These are phyloP conservation scores for Globomyces pollinis-pini DNA, from an alignment of 192 early-diverging fungal genomes.

Conservation along the genomic window DNA sequence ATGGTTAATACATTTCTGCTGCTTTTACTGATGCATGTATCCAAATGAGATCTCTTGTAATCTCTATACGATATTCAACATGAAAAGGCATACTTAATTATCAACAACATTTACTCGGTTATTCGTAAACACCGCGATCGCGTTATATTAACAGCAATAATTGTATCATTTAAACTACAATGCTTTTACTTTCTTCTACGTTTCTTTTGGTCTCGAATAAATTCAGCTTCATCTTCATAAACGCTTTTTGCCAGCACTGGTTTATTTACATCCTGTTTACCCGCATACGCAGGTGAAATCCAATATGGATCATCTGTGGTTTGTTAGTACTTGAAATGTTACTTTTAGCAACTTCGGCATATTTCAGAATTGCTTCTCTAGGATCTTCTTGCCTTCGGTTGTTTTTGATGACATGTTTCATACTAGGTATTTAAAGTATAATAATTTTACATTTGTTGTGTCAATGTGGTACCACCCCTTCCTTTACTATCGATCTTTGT, in stretches of 20 bases:
- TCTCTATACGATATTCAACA: too few relatives aligned
- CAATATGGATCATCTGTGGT: slow-evolving; percentile 68
- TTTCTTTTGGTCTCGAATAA: slow-evolving; percentile 39
- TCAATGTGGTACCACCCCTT: slow-evolving; percentile 71
- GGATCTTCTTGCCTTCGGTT: slow-evolving; percentile 79
- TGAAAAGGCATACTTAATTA: too few relatives aligned
- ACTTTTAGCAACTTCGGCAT: slow-evolving; percentile 68
- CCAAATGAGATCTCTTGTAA: too few relatives aligned
- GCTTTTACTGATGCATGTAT: too few relatives aligned
- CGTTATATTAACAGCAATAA: too few relatives aligned
- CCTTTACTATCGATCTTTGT: neutral
- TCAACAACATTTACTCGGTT: too few relatives aligned
- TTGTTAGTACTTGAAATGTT: neutral
- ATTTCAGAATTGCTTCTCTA: slow-evolving; percentile 80
- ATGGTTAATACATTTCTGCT: too few relatives aligned
- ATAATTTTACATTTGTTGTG: slow-evolving; percentile 81
- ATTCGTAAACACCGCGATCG: too few relatives aligned
- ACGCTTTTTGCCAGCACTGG: slow-evolving; percentile 54
- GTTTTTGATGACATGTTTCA: slow-evolving; percentile 51
- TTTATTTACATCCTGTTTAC: slow-evolving; percentile 61
- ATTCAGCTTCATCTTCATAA: slow-evolving; percentile 56
- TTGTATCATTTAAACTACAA: neutral
- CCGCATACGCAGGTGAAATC: slow-evolving; percentile 74
- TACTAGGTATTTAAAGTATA: too few relatives aligned
- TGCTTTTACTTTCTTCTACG: slow-evolving; percentile 22